Percentiles rank a stretch among this genome's conserved stretches.
Conservation (phyloP, 169 alveolate species). For the Plasmodium inui region DNA sequence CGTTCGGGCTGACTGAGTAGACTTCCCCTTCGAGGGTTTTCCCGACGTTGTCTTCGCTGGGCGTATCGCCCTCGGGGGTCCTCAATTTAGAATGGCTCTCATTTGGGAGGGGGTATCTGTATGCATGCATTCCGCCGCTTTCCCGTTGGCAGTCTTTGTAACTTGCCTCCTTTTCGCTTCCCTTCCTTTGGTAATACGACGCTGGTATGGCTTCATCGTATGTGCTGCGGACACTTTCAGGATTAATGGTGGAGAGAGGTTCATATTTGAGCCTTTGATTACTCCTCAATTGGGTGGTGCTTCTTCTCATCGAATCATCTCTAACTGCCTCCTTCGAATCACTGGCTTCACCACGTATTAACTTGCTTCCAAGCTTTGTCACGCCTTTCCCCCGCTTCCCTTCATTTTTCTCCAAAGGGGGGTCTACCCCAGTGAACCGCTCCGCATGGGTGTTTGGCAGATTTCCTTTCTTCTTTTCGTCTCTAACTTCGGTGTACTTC, state of each 20-base stretch:
- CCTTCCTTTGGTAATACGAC: neutral
- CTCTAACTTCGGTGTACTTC: neutral
- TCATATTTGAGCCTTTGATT: neutral
- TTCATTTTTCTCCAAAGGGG: neutral
- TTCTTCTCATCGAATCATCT: neutral
- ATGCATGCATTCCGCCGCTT: neutral
- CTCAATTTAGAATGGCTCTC: neutral
- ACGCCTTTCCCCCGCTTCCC: neutral
- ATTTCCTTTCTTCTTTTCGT: neutral
- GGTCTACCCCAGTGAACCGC: neutral
- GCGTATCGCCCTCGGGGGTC: neutral
- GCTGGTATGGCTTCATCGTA: neutral
- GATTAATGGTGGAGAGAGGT: neutral
- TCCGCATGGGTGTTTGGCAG: neutral
- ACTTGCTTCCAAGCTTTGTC: neutral
- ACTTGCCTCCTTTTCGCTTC: neutral
- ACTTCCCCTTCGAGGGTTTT: constrained; percentile 53
- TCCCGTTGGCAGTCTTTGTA: neutral
- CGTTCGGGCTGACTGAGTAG: constrained; percentile 9
- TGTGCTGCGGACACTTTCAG: neutral
- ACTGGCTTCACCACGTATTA: neutral
- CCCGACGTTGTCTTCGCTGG: constrained; percentile 25
- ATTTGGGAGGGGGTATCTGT: neutral
- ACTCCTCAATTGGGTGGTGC: neutral
- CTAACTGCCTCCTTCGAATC: neutral